Base-by-base conservation (phyloP, 345 rosid species). In the Heritiera fomes region DNA sequence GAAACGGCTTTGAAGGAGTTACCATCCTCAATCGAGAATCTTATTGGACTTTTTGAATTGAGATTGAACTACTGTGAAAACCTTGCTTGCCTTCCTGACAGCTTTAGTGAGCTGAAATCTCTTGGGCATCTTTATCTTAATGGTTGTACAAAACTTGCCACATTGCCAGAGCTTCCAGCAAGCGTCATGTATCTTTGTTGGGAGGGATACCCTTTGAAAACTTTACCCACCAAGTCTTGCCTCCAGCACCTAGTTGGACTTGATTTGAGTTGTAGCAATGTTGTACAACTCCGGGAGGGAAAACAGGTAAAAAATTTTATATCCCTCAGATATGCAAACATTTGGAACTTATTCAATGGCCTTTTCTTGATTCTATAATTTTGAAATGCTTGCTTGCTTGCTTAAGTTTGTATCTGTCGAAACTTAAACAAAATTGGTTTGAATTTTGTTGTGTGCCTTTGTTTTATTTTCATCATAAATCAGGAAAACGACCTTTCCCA, bases 1-100 rank as follows among this genome's bases (percentile, higher is more conserved):
- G 68, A 80, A 78, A 85, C 84, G 45, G 80, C 81, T 32, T 65
- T 85, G 34, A 64, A 76, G 40, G 83, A 79, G 46, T 8, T 85
- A 66, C 79, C 84, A 66, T 66, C 70, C 59, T 79, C 79, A 59
- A 79, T 82, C 47, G 64, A 58, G 15, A 47, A 45, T 77, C 78
- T 82, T 72, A 73, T 78, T 55, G 70, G 64, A 47, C 83, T 85
- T 15, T 0, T 0, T 7, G 10, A 7, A 0, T 38, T 64, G n/a
- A 64, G 10, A 38, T 34, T 38, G 69, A 38, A 38, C 23, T 7
- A 40, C 23, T 40, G 45, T 34, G 38, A 34, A 38, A 14, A 15
- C 18, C 15, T 63, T 13, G 69, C 1, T 38, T 65, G 12, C 28
- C 49, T 38, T 65, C 47, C 46, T 64, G 20, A 14, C 0, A 64